Evolutionary conservation across 192 early-diverging fungal species (phyloP).

Genomic region (Backusella circina): DNA sequence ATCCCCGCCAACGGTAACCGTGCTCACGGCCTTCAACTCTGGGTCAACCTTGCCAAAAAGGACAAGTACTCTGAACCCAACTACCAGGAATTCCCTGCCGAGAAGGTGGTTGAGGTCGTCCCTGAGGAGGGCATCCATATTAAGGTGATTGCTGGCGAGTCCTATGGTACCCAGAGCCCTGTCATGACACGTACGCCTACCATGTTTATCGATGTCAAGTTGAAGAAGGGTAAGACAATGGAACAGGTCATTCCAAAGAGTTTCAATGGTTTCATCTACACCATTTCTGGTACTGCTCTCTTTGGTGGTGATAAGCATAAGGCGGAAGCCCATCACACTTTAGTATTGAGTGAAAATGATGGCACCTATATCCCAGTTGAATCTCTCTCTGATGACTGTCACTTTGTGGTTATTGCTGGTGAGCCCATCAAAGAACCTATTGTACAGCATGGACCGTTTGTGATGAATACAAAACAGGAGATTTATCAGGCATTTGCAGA

Average conservation of each 20-base stretch:
- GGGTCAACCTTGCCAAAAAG: constrained; percentile 75
- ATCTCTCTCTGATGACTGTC: constrained; percentile 23
- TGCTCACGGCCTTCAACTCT: constrained; percentile 65
- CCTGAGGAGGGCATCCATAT: constrained; percentile 52
- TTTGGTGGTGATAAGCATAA: constrained; percentile 46
- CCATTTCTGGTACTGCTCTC: constrained; percentile 45
- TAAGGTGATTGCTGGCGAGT: constrained; percentile 88
- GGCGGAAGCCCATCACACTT: constrained; percentile 37
- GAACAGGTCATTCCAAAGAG: constrained; percentile 53
- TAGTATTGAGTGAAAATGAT: constrained; percentile 36
- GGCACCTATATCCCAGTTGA: constrained; percentile 38
- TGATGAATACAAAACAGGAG: constrained; percentile 53
- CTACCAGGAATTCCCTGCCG: constrained; percentile 57
- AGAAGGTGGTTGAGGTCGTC: constrained; percentile 59
- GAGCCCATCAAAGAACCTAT: constrained; percentile 49
- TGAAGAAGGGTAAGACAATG: constrained; percentile 53
- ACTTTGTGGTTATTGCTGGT: constrained; percentile 34
- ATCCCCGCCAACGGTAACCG: constrained; percentile 46
- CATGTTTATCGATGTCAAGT: constrained; percentile 72
- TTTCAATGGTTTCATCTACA: constrained; percentile 60
- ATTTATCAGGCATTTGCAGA: constrained; percentile 51
- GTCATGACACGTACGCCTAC: constrained; percentile 79
- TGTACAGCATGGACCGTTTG: constrained; percentile 63
- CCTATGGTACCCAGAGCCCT: constrained; percentile 61
- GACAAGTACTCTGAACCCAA: no score